Percentiles rank a stretch among this genome's conserved stretches.
These are phyloP conservation scores for Jatropha podagrica DNA, from an alignment of 441 rosid species.

Conservation along the genomic window DNA sequence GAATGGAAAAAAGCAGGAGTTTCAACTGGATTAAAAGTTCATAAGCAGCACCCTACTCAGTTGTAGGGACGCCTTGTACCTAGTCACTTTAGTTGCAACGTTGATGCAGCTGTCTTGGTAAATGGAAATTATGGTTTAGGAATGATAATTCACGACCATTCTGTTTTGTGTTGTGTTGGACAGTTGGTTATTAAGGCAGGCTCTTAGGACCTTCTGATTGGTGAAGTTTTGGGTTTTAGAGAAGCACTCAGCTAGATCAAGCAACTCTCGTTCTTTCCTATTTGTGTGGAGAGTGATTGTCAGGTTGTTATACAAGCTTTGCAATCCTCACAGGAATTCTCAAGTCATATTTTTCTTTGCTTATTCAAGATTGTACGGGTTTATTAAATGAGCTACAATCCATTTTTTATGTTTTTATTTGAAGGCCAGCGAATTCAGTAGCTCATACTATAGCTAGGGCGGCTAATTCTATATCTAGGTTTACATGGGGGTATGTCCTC, in stretches of 20 bases:
- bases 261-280: not conserved
- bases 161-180: not conserved
- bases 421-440: not conserved
- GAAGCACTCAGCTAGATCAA: not conserved
- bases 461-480: not conserved
- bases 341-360: not conserved
- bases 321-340: not conserved
- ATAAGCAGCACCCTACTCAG: not conserved
- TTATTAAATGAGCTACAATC: not conserved
- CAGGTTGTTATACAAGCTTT: not conserved
- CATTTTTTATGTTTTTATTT: not conserved
- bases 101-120: not conserved
- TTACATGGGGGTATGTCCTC: slow-evolving; percentile 1
- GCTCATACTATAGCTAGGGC: not conserved
- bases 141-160: not conserved
- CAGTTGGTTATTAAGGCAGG: not conserved
- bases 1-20: not conserved
- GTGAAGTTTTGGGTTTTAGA: not conserved
- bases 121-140: not conserved
- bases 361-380: not conserved
- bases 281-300: not conserved
- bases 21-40: not conserved
- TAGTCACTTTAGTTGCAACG: not conserved
- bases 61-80: not conserved
- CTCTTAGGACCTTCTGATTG: not conserved